Evolutionary conservation across 2,329 filamentous ascomycete genomes (phyloP).

Genomic region (Alternaria rosae): DNA sequence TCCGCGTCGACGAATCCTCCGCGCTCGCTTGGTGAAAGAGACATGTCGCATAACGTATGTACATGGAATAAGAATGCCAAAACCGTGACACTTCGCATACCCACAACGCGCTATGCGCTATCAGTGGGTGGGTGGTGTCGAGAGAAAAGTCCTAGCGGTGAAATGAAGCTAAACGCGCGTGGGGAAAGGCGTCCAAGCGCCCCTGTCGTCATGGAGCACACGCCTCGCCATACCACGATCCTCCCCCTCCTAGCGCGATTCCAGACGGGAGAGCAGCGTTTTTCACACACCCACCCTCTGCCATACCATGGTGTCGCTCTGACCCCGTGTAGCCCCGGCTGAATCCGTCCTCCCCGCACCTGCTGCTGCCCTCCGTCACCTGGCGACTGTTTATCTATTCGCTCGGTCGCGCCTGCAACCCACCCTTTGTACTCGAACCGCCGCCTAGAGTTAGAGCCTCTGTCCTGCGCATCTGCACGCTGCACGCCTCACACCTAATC

Average conservation of each 20-base stretch:
- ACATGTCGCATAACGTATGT: background rate
- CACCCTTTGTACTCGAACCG: slow-evolving; percentile 3
- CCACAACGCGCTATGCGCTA: slow-evolving; percentile 16
- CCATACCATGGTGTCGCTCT: background rate
- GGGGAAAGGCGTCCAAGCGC: slow-evolving; percentile 1
- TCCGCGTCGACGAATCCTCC: background rate
- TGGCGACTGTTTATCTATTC: background rate
- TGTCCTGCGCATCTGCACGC: background rate
- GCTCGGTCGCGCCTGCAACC: slow-evolving; percentile 9
- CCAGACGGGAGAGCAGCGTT: background rate
- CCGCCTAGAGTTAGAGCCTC: slow-evolving; percentile 3
- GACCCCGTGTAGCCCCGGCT: slow-evolving; percentile 6
- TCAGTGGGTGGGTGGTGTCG: slow-evolving; percentile 4
- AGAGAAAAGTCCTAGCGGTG: slow-evolving; percentile 25
- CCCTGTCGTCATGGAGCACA: slow-evolving; percentile 24
- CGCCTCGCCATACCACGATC: slow-evolving; percentile 5
- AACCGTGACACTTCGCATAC: background rate
- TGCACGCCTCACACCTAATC: slow-evolving; percentile 1
- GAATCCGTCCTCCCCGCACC: background rate
- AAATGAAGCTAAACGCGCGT: slow-evolving; percentile 3
- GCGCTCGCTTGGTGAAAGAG: background rate
- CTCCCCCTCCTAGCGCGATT: slow-evolving; percentile 10
- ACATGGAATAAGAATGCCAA: background rate
- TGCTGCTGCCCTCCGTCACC: background rate
- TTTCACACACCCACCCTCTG: slow-evolving; percentile 1